A percentile compares a stretch with the other conserved stretches of the same genome.
Evolutionary conservation across 495 filamentous ascomycete genomes (phyloP).

Genomic region (Podospora pseudopauciseta): DNA sequence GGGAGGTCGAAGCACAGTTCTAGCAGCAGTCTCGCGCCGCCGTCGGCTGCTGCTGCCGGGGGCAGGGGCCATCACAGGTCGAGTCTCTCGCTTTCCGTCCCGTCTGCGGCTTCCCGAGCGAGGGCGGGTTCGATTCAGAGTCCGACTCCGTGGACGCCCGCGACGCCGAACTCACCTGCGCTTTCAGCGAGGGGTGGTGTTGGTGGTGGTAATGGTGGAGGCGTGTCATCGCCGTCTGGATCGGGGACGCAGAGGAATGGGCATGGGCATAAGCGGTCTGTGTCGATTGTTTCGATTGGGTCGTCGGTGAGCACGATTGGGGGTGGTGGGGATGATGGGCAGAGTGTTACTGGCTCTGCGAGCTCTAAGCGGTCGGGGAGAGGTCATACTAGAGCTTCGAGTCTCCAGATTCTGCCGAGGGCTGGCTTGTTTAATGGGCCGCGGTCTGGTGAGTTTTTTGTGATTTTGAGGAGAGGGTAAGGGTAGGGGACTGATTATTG

Average conservation of each 20-base stretch:
- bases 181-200: background rate
- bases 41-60: conserved; percentile 20
- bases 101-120: conserved; percentile 39
- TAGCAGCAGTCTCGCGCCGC: conserved; percentile 37
- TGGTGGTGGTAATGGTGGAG: conserved; percentile 1
- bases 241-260: conserved; percentile 28
- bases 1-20: conserved; percentile 18
- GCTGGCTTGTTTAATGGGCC: conserved; percentile 37
- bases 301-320: conserved; percentile 47
- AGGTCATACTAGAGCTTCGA: conserved; percentile 76
- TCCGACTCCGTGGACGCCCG: conserved; percentile 11
- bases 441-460: conserved; percentile 30
- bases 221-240: conserved; percentile 7
- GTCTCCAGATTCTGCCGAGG: conserved; percentile 71
- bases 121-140: conserved; percentile 30
- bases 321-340: conserved; percentile 8
- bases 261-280: conserved; percentile 62
- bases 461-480: background rate
- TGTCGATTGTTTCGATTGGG: conserved; percentile 93
- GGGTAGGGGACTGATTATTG: conserved; percentile 7
- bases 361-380: conserved; percentile 50
- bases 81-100: conserved; percentile 56
- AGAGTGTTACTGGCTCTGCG: conserved; percentile 12
- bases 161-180: conserved; percentile 10
- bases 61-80: conserved; percentile 54